Evolutionary conservation across 2,329 filamentous ascomycete genomes (phyloP), one percentile per base, ranked within the genome.

Genomic region (Colletotrichum musicola): DNA sequence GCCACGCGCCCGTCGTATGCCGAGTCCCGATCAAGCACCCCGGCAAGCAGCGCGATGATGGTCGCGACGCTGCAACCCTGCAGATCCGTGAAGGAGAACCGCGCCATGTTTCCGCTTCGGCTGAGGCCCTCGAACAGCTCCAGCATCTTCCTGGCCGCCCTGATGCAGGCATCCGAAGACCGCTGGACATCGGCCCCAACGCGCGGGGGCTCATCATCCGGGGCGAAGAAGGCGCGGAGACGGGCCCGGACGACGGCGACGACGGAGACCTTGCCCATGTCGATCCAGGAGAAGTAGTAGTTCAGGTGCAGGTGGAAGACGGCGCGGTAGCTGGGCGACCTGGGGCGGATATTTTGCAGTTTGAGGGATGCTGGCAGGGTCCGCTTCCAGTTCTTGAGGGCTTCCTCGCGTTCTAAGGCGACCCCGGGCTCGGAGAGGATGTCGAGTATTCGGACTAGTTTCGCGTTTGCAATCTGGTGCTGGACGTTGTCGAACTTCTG

Each of bases 21-120:
- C 0, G 76, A 73, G 60, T 80, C 77, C 1, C 77, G 72, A n/a
- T 78, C 75, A 6, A 79, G 64, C 16, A 81, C 78, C 0, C 79
- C 78, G 4, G 77, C 72, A 2, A 81, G 69, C 12, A 81, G 64
- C 4, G 76, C 73, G 6, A 80, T 75, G 25, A 80, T 80, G 1
- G 77, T 80, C 4, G 79, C 78, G 16, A 77, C 79, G 44, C 79
- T 80, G 64, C 79, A 80, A 13, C 77, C 79, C 57, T 81, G 79
- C 22, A 81, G 80, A 68, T 81, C 79, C 4, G 79, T 79, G 54
- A 81, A 81, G 0, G 79, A 80, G 55, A 81, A 80, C 0, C 75
- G 74, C 2, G 76, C 76, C n/a, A 77, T 75, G 9, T 79, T 79
- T 3, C 73, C 72, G 2, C 72, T 77, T 2, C 56, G 62, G 3